Evolutionary conservation across 345 rosid genomes (phyloP).

Genomic region (Euphorbia tirucalli): DNA sequence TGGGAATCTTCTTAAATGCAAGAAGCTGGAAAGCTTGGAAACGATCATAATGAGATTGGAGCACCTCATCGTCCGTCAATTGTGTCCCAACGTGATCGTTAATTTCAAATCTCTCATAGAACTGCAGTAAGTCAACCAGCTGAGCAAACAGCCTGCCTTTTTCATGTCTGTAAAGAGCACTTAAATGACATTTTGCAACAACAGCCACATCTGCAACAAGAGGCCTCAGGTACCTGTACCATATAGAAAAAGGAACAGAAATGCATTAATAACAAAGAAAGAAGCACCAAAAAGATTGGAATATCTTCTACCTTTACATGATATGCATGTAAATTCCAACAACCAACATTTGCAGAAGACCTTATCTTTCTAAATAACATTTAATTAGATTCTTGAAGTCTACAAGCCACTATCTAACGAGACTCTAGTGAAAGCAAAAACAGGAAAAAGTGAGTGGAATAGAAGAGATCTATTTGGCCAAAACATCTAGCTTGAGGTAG

Average conservation of each 20-base stretch:
- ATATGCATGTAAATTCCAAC: not conserved
- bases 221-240: slow-evolving; percentile 85
- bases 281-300: not conserved
- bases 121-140: slow-evolving; percentile 90
- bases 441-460: not conserved
- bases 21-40: slow-evolving; percentile 87
- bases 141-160: slow-evolving; percentile 94
- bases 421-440: not conserved
- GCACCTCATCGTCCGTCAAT: slow-evolving; percentile 89
- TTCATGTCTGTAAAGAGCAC: slow-evolving; percentile 77
- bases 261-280: not conserved
- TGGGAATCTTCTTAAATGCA: slow-evolving; percentile 84
- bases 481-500: not conserved
- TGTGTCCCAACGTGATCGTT: slow-evolving; percentile 96
- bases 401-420: not conserved
- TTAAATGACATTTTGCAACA: slow-evolving; percentile 91
- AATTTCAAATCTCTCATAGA: slow-evolving; percentile 97
- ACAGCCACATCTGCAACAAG: slow-evolving; percentile 95
- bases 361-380: not conserved
- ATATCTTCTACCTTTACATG: slow-evolving; percentile 3
- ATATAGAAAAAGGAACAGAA: not conserved
- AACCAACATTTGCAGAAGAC: not conserved
- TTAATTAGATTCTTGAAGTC: not conserved
- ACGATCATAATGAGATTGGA: slow-evolving; percentile 80
- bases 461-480: not conserved